These are phyloP conservation scores for Saprolegnia parasitica DNA, from an alignment of 352 stramenopile species.

Conservation along the genomic window DNA sequence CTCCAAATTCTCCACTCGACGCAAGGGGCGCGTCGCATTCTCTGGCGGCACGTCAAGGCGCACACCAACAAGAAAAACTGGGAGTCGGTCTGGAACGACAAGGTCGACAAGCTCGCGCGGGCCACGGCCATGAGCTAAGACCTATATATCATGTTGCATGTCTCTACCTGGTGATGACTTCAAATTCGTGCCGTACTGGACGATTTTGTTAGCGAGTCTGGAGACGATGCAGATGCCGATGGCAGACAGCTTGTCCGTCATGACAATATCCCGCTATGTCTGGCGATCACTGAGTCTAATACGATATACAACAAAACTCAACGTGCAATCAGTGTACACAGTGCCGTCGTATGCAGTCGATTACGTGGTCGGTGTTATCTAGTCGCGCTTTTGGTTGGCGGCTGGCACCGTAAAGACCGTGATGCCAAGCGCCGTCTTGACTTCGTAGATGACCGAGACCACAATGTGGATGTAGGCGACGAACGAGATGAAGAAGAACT, in stretches of 20 bases:
- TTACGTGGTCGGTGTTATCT: neutral
- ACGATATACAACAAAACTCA: too few relatives aligned
- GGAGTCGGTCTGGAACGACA: constrained; percentile 72
- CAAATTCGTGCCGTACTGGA: too few relatives aligned
- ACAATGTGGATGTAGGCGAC: constrained; percentile 83
- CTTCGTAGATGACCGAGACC: constrained; percentile 81
- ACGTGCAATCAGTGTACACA: too few relatives aligned
- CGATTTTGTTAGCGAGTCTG: too few relatives aligned
- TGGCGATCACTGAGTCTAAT: too few relatives aligned
- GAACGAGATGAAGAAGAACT: constrained; percentile 86
- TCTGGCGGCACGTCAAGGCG: constrained; percentile 66
- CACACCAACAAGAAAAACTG: constrained; percentile 53
- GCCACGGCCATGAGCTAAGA: too few relatives aligned
- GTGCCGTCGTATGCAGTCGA: neutral
- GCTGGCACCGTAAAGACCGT: constrained; percentile 70
- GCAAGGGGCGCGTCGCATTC: constrained; percentile 41
- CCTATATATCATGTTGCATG: too few relatives aligned
- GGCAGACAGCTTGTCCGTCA: too few relatives aligned
- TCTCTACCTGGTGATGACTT: too few relatives aligned
- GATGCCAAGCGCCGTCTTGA: constrained; percentile 79
- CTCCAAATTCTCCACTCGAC: constrained; percentile 50
- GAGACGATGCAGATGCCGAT: too few relatives aligned
- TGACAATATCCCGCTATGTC: too few relatives aligned
- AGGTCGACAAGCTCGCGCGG: constrained; percentile 48
- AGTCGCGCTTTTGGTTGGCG: constrained; percentile 12